Evolutionary conservation across 352 stramenopile species (phyloP).

Genomic region (Phytophthora uliginosa): DNA sequence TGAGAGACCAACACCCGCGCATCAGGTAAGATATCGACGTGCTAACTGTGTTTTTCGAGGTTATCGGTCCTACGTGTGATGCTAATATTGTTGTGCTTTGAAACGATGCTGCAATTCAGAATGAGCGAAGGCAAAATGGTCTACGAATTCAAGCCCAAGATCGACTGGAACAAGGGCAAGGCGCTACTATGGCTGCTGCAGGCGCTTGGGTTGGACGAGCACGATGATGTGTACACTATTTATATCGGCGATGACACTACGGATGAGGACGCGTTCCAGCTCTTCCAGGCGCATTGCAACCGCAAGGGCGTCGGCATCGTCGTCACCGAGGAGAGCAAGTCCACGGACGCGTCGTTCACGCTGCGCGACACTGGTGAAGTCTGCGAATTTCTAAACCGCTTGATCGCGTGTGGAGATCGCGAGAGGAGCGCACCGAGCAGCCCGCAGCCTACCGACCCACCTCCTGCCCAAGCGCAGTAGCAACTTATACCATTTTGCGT

Average conservation of each 20-base stretch:
- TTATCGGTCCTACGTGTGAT: neutral
- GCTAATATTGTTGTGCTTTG: neutral
- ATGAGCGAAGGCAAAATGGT: slow-evolving; percentile 92
- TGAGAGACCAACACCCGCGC: slow-evolving; percentile 57
- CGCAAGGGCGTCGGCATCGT: slow-evolving; percentile 87
- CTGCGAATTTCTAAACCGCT: slow-evolving; percentile 75
- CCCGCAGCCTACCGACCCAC: slow-evolving; percentile 16
- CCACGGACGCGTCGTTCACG: slow-evolving; percentile 78
- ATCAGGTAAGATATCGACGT: slow-evolving; percentile 52
- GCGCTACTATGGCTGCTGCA: slow-evolving; percentile 89
- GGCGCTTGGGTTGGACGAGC: slow-evolving; percentile 72
- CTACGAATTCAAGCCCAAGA: slow-evolving; percentile 92
- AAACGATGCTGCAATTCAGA: slow-evolving; percentile 33
- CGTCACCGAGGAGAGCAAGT: slow-evolving; percentile 79
- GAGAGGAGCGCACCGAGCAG: slow-evolving; percentile 33
- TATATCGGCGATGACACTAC: slow-evolving; percentile 95
- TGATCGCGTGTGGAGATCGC: slow-evolving; percentile 52
- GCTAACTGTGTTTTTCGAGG: neutral
- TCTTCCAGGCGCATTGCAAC: slow-evolving; percentile 63
- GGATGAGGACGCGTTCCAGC: slow-evolving; percentile 88
- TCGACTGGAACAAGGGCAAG: slow-evolving; percentile 95
- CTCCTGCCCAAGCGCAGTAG: slow-evolving; percentile 17
- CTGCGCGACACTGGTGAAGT: slow-evolving; percentile 84
- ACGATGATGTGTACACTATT: slow-evolving; percentile 90
- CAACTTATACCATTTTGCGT: neutral